Evolutionary conservation across 306 rosid genomes (phyloP), one percentile per base, ranked within the genome.

Genomic region (Prunus armeniaca): DNA sequence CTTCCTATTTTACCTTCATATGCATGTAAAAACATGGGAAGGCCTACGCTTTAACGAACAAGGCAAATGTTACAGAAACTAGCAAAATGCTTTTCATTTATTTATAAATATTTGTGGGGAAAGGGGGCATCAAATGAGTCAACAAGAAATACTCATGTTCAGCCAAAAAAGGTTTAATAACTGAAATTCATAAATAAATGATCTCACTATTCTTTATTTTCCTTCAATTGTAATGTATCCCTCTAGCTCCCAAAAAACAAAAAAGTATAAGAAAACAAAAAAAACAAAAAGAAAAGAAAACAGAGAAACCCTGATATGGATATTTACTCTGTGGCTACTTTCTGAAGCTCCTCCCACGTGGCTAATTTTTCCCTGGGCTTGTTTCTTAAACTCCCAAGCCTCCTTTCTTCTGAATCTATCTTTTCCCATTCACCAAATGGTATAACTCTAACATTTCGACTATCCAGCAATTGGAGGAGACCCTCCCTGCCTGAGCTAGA

Each of bases 311-410:
- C 38, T 6, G 34, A 61, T 25, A 5, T 4, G 38, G 19, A 22
- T 14, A 52, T 20, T 76, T 73, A 83, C 64, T 84, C 78, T 34
- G 67, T 20, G 41, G 83, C 83, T 72, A 69, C 81, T 76, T 86
- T 72, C 69, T 79, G 79, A 28, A 95, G 91, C 58, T 90, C 91
- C 60, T 90, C 90, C 93, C 86, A 87, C 22, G 89, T 67, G 63
- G 92, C 64, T 45, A 90, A 77, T 83, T 90, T 95, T 73, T 89
- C 93, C 84, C 96, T 83, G 65, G 97, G 93, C 80, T 89, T 89
- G 88, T 80, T 83, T 76, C 58, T 82, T 58, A 81, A 74, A 76
- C 82, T 83, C 74, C 96, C 97, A 65, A 87, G 86, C 76, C 81
- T 82, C 81, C 76, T 88, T 85, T 95, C 97, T 79, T 79, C 87